These are phyloP conservation scores for Globisporangium echinulatum DNA, from an alignment of 352 stramenopile genomes.

Conservation along the genomic window DNA sequence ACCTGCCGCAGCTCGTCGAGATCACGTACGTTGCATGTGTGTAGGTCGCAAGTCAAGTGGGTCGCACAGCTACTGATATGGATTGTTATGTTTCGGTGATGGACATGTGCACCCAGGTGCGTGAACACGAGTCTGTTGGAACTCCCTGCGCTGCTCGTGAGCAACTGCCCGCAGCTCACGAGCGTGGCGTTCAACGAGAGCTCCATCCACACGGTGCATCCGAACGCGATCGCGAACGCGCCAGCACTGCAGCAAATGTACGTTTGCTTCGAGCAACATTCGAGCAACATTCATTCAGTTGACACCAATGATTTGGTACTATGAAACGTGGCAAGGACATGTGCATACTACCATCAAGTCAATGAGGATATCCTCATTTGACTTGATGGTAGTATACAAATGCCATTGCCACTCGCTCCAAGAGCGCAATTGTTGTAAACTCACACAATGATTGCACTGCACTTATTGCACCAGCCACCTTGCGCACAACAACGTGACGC, in stretches of 20 bases:
- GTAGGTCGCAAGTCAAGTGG: not conserved
- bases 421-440: too few species aligned
- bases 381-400: not conserved
- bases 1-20: constrained; percentile 30
- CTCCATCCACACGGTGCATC: constrained; percentile 23
- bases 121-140: constrained; percentile 32
- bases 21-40: constrained; percentile 25
- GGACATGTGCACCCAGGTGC: constrained; percentile 15
- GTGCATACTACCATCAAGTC: not conserved
- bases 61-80: not conserved
- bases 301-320: too few species aligned
- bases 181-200: constrained; percentile 33
- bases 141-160: constrained; percentile 26
- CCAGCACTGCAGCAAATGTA: constrained; percentile 36
- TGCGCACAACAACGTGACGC: constrained; percentile 35
- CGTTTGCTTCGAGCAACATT: constrained; percentile 1
- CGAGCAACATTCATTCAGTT: too few species aligned
- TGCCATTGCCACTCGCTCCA: not conserved
- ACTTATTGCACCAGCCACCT: constrained; percentile 19
- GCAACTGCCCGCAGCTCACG: constrained; percentile 32
- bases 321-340: too few species aligned
- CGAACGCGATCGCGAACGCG: constrained; percentile 25
- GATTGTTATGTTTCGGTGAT: not conserved
- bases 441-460: not conserved
- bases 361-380: not conserved